Evolutionary conservation across 768 basidiomycete species (phyloP).

Genomic region (Mrakia hoshinonis): DNA sequence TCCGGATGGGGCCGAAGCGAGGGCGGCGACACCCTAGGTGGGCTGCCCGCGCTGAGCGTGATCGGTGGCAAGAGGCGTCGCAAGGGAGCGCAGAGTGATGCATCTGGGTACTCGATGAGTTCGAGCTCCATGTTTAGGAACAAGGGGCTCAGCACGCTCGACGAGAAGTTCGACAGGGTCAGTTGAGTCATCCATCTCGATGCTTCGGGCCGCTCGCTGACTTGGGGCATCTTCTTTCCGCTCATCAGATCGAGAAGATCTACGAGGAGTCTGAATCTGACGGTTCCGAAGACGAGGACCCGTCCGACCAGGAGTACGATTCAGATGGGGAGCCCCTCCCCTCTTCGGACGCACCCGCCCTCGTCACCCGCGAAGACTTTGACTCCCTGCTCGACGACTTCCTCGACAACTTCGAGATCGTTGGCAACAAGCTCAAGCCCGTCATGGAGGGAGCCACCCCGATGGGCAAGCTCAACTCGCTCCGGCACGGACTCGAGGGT

Average conservation of each 20-base stretch:
- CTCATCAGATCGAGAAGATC: slow-evolving; percentile 62
- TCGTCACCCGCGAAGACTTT: slow-evolving; percentile 81
- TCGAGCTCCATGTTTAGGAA: slow-evolving; percentile 92
- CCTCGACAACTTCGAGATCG: slow-evolving; percentile 78
- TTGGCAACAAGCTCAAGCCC: slow-evolving; percentile 66
- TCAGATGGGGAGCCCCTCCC: slow-evolving; percentile 39
- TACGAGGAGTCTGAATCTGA: slow-evolving; percentile 53
- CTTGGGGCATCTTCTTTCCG: neutral
- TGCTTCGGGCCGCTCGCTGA: neutral
- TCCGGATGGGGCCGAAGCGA: slow-evolving; percentile 31
- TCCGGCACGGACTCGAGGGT: slow-evolving; percentile 69
- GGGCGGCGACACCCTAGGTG: slow-evolving; percentile 63
- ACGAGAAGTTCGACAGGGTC: slow-evolving; percentile 91
- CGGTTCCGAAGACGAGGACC: slow-evolving; percentile 46
- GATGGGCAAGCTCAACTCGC: slow-evolving; percentile 66
- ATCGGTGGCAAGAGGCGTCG: slow-evolving; percentile 65
- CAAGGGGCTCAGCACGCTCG: slow-evolving; percentile 74
- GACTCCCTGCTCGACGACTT: slow-evolving; percentile 87
- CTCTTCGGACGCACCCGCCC: slow-evolving; percentile 52
- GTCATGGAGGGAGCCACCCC: slow-evolving; percentile 64
- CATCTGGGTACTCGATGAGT: slow-evolving; percentile 94
- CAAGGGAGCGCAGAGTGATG: slow-evolving; percentile 55
- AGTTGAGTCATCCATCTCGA: slow-evolving; percentile 30
- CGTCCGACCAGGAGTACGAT: slow-evolving; percentile 36
- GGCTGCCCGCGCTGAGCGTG: slow-evolving; percentile 66